Conservation (phyloP, 1,284 basidiomycete genomes). For the Moesziomyces globuligerus region DNA sequence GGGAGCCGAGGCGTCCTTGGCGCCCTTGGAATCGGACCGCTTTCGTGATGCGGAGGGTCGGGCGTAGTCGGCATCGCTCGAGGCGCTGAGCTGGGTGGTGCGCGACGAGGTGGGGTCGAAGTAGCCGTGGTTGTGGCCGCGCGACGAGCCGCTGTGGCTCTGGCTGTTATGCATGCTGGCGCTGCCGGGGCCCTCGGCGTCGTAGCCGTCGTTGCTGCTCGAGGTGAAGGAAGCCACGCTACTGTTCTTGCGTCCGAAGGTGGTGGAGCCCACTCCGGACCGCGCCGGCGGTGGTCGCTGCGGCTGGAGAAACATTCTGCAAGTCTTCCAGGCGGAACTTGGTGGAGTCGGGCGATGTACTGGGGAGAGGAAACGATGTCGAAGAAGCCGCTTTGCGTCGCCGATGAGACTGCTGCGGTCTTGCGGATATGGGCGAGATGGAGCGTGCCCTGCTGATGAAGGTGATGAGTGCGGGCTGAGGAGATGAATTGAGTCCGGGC, state of each 20-base stretch:
- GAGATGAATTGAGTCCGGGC: no score
- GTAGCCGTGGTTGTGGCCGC: conserved; percentile 5
- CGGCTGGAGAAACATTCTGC: conserved; percentile 18
- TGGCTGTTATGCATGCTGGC: conserved; percentile 14
- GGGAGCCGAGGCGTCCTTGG: background rate
- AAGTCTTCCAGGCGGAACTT: background rate
- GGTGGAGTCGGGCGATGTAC: no score
- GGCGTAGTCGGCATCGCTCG: conserved; percentile 26
- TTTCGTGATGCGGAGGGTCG: conserved; percentile 3
- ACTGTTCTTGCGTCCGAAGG: conserved; percentile 26
- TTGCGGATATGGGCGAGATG: no score
- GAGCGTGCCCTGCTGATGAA: no score
- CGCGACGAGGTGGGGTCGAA: conserved; percentile 1
- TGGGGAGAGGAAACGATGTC: no score
- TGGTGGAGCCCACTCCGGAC: conserved; percentile 1
- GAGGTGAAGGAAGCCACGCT: conserved; percentile 38
- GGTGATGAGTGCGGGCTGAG: no score
- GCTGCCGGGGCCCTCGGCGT: conserved; percentile 9
- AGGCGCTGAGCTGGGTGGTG: conserved; percentile 6
- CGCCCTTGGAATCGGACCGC: conserved; percentile 16
- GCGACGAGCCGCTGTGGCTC: conserved; percentile 12
- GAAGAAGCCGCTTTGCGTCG: no score
- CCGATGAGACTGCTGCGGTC: no score
- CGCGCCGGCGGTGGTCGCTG: conserved; percentile 3
- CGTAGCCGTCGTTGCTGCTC: conserved; percentile 23